Evolutionary conservation across 2,329 filamentous ascomycete species (phyloP), one percentile per base, ranked within the genome.

Genomic region (Phaeosphaeriaceae sp.): DNA sequence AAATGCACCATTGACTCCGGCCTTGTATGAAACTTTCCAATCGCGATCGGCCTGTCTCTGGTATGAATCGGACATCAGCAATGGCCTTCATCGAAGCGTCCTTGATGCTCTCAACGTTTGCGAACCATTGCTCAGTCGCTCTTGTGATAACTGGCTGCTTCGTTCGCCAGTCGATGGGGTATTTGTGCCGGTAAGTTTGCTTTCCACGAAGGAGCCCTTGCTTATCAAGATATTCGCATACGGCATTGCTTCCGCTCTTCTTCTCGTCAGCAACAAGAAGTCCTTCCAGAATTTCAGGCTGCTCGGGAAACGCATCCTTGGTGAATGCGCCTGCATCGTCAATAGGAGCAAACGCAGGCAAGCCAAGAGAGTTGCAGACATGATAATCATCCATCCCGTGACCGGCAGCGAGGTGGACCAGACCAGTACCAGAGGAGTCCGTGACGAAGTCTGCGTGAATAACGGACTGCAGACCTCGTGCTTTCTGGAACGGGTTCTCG

Each of bases 361-460:
- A 91, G 1, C 86, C 89, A 47, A 90, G 82, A 22, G 85, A 78
- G 48, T 85, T 85, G 75, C 93, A 97, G 5, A 89, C 87, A 60
- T 94, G 88, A 73, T 98, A 99, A 74, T 99, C 95, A 41, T 99
- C 95, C 83, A 97, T 95, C 46, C 95, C 95, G 73, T 99, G 95
- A 2, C 95, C 95, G 7, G 95, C 94, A 2, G 95, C 95, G 63
- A 93, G 85, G 75, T 99, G 95, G 31, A 99, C 95, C n/a, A 99
- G 82, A 11, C 95, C 95, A 22, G 94, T 93, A 51, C 95, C 95
- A n/a, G 94, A 96, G 24, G 91, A 88, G 0, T 90, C 88, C 2
- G 93, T 92, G 13, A 99, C 95, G 72, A 97, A 98, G 58, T 92
- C 88, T 2, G 92, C 95, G 62, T 91, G 87, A 47, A 98, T 86